Percentiles rank a stretch among this genome's conserved stretches.
Conservation (phyloP, 805 yeast species). For the Zygosaccharomyces kombuchaensis region DNA sequence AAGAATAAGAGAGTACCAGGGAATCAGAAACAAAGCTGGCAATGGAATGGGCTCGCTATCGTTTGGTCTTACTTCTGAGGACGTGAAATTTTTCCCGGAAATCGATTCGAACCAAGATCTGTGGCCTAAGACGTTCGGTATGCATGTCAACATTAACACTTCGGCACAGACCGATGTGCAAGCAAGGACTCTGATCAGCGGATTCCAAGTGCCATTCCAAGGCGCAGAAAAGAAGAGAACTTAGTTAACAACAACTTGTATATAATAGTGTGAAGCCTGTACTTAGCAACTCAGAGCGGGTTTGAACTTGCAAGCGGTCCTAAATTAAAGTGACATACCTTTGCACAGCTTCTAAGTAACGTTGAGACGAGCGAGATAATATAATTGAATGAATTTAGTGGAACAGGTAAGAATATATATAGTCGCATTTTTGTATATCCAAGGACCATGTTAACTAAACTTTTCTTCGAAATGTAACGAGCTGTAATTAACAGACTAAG, state of each 20-base stretch:
- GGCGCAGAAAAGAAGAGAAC: conserved; percentile 33
- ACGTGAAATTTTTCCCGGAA: conserved; percentile 84
- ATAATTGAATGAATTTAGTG: no score
- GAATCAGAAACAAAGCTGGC: conserved; percentile 72
- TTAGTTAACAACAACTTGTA: background rate
- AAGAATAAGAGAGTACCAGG: conserved; percentile 80
- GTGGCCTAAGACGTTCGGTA: conserved; percentile 83
- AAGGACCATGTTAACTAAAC: no score
- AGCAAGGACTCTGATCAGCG: conserved; percentile 80
- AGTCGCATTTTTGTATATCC: no score
- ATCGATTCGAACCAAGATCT: conserved; percentile 84
- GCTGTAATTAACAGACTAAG: no score
- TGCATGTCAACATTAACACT: conserved; percentile 81
- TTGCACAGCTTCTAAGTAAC: no score
- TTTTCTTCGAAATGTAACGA: no score
- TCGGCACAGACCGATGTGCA: conserved; percentile 85
- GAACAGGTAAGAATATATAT: no score
- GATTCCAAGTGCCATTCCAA: conserved; percentile 74
- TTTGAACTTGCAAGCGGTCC: background rate
- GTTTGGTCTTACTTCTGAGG: conserved; percentile 75
- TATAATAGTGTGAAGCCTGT: background rate
- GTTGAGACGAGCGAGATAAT: background rate
- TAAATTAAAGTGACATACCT: background rate
- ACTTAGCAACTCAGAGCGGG: background rate
- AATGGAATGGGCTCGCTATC: conserved; percentile 82